Percentiles rank a stretch among this genome's conserved stretches.
These are phyloP conservation scores for Backusella tuberculispora DNA, from an alignment of 192 early-diverging fungal genomes.

Conservation along the genomic window DNA sequence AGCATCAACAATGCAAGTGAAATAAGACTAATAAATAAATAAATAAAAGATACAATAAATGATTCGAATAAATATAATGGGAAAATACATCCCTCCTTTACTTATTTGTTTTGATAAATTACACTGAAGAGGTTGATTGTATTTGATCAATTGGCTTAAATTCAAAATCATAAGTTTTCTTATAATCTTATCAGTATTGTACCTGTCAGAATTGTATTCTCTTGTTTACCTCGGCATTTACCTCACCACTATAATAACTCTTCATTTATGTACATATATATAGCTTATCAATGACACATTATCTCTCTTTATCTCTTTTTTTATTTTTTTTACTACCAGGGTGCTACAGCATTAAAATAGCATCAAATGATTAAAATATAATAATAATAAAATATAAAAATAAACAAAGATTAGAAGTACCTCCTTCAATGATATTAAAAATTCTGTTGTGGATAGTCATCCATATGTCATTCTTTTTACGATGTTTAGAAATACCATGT, in stretches of 20 bases:
- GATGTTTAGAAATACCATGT: slow-evolving; percentile 72
- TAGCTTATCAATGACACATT: too few relatives aligned
- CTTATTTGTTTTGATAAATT: too few relatives aligned
- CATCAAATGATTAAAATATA: too few relatives aligned
- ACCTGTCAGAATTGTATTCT: neutral
- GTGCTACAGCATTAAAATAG: slow-evolving; percentile 63
- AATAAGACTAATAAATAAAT: too few relatives aligned
- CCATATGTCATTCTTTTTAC: slow-evolving; percentile 74
- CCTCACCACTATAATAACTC: slow-evolving; percentile 34
- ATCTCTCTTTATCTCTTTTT: neutral
- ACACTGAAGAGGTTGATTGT: neutral
- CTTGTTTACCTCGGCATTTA: slow-evolving; percentile 30
- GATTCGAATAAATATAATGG: too few relatives aligned
- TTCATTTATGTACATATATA: too few relatives aligned
- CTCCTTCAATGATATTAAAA: slow-evolving; percentile 73
- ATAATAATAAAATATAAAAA: slow-evolving; percentile 51
- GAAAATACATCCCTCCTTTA: too few relatives aligned
- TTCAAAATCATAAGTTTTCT: slow-evolving; percentile 5
- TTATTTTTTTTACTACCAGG: slow-evolving; percentile 8
- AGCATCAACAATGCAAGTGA: neutral
- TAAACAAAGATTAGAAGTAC: slow-evolving; percentile 74
- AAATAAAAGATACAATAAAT: too few relatives aligned
- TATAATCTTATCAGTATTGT: neutral
- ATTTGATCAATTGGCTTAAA: neutral
- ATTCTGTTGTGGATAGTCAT: slow-evolving; percentile 75